Base-by-base conservation (phyloP, 1,139 yeast species). In the Yamadazyma mexicana region DNA sequence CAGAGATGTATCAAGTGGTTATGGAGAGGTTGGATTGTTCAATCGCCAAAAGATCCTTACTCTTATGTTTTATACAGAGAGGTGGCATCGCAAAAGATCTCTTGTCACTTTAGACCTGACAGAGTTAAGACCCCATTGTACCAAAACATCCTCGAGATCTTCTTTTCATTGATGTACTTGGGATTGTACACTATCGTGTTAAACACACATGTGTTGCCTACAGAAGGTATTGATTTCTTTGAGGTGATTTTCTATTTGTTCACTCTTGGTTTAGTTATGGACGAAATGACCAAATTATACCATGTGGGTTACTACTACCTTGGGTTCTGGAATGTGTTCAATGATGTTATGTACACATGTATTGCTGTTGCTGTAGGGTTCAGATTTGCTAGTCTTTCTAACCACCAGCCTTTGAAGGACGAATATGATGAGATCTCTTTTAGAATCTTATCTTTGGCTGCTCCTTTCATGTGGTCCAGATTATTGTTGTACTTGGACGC, bases 1-100 rank as follows among this genome's bases (percentile, higher is more conserved):
- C 96, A 88, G 60, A 67, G 95, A 42, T 87, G 96, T 64, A 77
- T 87, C 55, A 81, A 83, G 50, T 88, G 96, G 95, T 62, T 88
- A 39, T 88, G 96, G 96, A 69, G 91, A 44, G 96, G 96, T 16
- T 87, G 96, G 95, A 85, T 88, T 45, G 73, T 85, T 33, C 96
- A 87, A 61, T 77, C 85, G 29, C 76, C 79, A n/a, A 61, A 59
- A 14, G 87, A 86, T 54, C 88, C 94, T 8, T 75, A 79, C 26
- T 75, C 79, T 16, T 88, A 84, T 52, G 82, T 80, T 26, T 55
- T 82, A 45, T 87, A 83, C 58, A 73, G 73, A 41, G 81, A 80
- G 2, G 77, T 80, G 15, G 72, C 81, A 1, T 78, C 83, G 20
- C 69, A 79, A 4, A 66, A 74, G 15, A 65, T 86, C 45, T 50